Evolutionary conservation across 2,329 filamentous ascomycete genomes (phyloP), one percentile per base, ranked within the genome.

Genomic region (Colletotrichum sp.): DNA sequence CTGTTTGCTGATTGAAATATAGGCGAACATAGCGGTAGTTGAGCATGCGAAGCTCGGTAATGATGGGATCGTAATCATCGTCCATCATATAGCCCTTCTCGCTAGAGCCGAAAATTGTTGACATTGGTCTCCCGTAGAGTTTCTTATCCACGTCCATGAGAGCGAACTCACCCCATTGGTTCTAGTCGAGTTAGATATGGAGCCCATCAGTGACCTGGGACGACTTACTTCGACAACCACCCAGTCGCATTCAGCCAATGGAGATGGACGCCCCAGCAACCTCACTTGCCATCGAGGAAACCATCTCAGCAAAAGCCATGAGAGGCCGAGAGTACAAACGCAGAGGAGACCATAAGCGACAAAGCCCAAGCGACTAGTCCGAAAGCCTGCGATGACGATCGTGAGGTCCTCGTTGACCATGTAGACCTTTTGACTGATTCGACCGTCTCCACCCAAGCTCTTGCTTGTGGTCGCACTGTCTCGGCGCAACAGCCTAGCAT

Each of bases 1-100:
- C 97, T 81, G 95, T 94, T 15, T 95, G 82, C 1, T 96, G 96
- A 81, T 99, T 95, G 82, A 95, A 99, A 82, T 94, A 96, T 80
- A 99, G 96, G 66, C 95, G 94, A 78, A 99, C 94, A 82, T 99
- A 99, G 79, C 97, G 94, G 84, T 99, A 99, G 81, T 98, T 95
- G 73, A 99, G 87, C 69, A 93, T 94, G 30, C 94, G 92, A 21
- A 99, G 89, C 76, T 94, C 88, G 18, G 91, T 89, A 78, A 99
- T 87, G 28, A 97, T 90, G 4, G 95, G 95, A 80, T 98, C 95
- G 57, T 93, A 92, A 80, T 97, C 94, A 26, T 92, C 91, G 74
- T 92, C 91, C 21, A 92, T 85, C 8, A 88, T 79, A 64, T 89
- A 88, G 66, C 89, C 84, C 84, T 95, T 95, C 71, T 92, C 91